Conservation (phyloP, 2,329 filamentous ascomycete species). For the Aspergillus novofumigatus region DNA sequence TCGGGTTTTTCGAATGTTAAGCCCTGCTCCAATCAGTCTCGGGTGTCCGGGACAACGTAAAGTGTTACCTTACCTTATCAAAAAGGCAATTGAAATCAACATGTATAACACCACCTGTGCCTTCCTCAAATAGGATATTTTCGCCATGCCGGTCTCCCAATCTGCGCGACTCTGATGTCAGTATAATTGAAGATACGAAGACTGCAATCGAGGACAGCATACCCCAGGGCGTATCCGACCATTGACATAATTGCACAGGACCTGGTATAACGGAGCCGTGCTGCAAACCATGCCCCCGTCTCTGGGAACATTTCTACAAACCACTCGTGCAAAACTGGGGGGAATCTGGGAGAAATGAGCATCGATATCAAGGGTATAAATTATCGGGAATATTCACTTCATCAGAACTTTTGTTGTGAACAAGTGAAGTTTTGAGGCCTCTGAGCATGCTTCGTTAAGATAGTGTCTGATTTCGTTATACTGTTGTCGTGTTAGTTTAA, state of each 20-base stretch:
- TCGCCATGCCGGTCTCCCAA: conserved; percentile 95
- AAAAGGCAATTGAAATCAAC: conserved; percentile 99
- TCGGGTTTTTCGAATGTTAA: conserved; percentile 93
- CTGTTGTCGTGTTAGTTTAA: conserved; percentile 41
- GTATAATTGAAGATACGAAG: neutral
- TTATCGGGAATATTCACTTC: conserved; percentile 28
- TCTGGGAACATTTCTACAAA: conserved; percentile 94
- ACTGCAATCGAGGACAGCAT: conserved; percentile 12
- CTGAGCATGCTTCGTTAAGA: conserved; percentile 63
- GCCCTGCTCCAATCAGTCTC: conserved; percentile 45
- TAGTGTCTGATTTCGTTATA: conserved; percentile 61
- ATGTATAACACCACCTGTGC: conserved; percentile 89
- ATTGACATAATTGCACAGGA: conserved; percentile 99
- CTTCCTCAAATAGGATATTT: conserved; percentile 92
- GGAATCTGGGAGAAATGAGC: conserved; percentile 55
- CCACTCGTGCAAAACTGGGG: conserved; percentile 84
- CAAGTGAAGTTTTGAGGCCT: conserved; percentile 59
- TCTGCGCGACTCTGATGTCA: conserved; percentile 31
- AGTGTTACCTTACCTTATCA: conserved; percentile 60
- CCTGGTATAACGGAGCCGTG: conserved; percentile 82
- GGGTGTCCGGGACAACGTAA: too few relatives aligned
- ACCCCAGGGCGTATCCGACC: conserved; percentile 85
- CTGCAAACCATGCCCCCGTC: conserved; percentile 86
- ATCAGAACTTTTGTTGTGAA: conserved; percentile 64
- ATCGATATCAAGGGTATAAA: neutral